These are phyloP conservation scores for Yarrowia hollandica DNA, from an alignment of 805 yeast species.

Conservation along the genomic window DNA sequence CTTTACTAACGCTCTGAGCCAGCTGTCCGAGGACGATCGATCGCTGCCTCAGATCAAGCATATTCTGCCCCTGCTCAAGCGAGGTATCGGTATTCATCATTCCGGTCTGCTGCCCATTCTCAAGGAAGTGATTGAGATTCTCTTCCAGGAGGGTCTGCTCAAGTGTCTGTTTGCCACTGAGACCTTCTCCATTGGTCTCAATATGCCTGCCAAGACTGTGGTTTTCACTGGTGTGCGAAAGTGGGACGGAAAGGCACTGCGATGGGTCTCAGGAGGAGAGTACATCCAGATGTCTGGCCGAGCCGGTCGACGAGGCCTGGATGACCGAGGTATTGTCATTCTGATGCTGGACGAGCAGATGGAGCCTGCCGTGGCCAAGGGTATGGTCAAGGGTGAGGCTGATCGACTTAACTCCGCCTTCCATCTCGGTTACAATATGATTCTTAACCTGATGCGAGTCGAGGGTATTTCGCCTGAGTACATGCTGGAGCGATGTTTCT, in stretches of 20 bases:
- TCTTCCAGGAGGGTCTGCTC: conserved; percentile 93
- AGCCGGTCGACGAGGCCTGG: conserved; percentile 99
- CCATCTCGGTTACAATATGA: conserved; percentile 97
- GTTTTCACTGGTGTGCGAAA: conserved; percentile 96
- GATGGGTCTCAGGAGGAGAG: conserved; percentile 99
- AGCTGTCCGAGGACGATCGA: conserved; percentile 86
- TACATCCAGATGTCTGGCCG: conserved; percentile 99
- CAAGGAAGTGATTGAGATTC: conserved; percentile 91
- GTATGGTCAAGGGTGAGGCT: conserved; percentile 99
- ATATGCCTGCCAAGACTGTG: conserved; percentile 99
- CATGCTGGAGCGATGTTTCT: conserved; percentile 92
- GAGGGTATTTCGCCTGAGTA: conserved; percentile 98
- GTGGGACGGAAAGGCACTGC: conserved; percentile 96
- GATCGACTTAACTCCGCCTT: conserved; percentile 97
- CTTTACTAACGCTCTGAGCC: conserved; percentile 82
- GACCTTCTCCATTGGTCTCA: conserved; percentile 95
- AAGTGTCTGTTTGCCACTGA: conserved; percentile 97
- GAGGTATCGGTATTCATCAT: conserved; percentile 99
- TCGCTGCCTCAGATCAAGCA: conserved; percentile 93
- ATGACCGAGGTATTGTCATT: conserved; percentile 98
- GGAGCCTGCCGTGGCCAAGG: conserved; percentile 99
- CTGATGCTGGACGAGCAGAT: conserved; percentile 99
- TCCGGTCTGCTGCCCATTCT: conserved; percentile 92
- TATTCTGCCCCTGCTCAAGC: conserved; percentile 78
- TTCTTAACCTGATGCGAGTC: conserved; percentile 86